Conservation (phyloP, 192 early-diverging fungal species). For the Podila verticillata region DNA sequence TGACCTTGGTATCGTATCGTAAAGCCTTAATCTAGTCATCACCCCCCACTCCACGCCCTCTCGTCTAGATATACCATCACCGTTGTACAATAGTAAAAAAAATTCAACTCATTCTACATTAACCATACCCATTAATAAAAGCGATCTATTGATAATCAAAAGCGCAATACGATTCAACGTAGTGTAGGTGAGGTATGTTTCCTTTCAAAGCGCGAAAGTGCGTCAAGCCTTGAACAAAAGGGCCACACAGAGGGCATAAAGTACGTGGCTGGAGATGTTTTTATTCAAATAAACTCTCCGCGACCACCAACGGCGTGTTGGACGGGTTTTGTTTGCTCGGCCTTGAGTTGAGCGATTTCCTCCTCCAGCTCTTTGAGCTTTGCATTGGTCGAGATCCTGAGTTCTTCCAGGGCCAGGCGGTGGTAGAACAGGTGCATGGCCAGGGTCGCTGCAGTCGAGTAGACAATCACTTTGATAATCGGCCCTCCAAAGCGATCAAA, state of each 20-base stretch:
- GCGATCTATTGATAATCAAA: not conserved
- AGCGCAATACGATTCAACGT: no score
- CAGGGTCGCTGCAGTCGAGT: constrained; percentile 26
- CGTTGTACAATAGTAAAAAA: not conserved
- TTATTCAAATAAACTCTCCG: constrained; percentile 35
- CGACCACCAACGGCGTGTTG: constrained; percentile 41
- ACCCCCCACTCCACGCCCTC: not conserved
- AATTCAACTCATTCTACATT: not conserved
- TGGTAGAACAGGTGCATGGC: constrained; percentile 25
- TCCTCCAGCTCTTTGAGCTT: constrained; percentile 32
- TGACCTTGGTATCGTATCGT: constrained; percentile 5
- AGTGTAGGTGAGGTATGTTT: no score
- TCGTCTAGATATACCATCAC: not conserved
- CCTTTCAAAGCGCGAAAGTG: no score
- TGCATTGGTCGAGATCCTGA: constrained; percentile 20
- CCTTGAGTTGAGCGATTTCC: constrained; percentile 26
- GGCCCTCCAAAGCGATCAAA: constrained; percentile 30
- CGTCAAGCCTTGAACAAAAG: no score
- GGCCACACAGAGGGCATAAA: no score
- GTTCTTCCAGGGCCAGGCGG: constrained; percentile 30
- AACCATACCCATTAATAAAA: not conserved
- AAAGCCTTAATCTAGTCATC: not conserved
- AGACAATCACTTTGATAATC: constrained; percentile 22
- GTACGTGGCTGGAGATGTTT: no score
- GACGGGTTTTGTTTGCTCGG: not conserved